Evolutionary conservation across 371 early-diverging fungal genomes (phyloP).

Genomic region (Mortierella sp.): DNA sequence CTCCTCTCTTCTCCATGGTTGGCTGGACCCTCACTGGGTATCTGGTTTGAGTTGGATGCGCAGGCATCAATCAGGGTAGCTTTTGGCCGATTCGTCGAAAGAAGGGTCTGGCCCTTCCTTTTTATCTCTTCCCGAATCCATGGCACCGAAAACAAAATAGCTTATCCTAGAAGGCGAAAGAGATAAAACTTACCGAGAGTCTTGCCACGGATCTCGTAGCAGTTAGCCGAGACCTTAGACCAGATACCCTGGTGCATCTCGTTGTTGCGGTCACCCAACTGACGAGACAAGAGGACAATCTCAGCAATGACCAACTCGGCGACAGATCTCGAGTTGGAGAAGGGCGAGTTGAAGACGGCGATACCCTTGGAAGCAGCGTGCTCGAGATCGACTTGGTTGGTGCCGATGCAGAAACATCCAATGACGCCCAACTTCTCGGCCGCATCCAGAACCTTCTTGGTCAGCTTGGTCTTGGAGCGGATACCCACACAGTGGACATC

Average conservation of each 20-base stretch:
- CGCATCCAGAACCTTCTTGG: slow-evolving; percentile 84
- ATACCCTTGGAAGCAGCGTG: slow-evolving; percentile 90
- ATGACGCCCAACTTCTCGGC: slow-evolving; percentile 94
- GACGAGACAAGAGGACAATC: slow-evolving; percentile 90
- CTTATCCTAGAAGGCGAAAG: not conserved
- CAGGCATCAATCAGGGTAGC: not conserved
- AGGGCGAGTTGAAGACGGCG: slow-evolving; percentile 98
- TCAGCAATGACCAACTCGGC: slow-evolving; percentile 96
- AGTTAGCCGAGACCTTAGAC: slow-evolving; percentile 89
- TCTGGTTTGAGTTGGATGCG: not conserved
- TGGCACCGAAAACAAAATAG: not conserved
- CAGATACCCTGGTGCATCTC: slow-evolving; percentile 94
- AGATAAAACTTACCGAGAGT: slow-evolving; percentile 73
- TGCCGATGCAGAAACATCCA: slow-evolving; percentile 99
- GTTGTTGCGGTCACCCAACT: slow-evolving; percentile 91
- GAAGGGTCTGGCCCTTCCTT: not conserved
- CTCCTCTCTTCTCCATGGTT: slow-evolving; percentile 4
- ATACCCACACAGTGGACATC: slow-evolving; percentile 96
- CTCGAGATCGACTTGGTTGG: slow-evolving; percentile 96
- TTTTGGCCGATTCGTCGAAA: slow-evolving; percentile 3
- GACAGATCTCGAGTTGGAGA: slow-evolving; percentile 88
- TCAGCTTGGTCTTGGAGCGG: slow-evolving; percentile 95
- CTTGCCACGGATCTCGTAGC: slow-evolving; percentile 96
- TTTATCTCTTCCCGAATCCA: not conserved
- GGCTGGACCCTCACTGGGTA: not conserved